Evolutionary conservation across 78 protist genomes (phyloP), one percentile per base, ranked within the genome.

Genomic region (Speleostelium caveatum): DNA sequence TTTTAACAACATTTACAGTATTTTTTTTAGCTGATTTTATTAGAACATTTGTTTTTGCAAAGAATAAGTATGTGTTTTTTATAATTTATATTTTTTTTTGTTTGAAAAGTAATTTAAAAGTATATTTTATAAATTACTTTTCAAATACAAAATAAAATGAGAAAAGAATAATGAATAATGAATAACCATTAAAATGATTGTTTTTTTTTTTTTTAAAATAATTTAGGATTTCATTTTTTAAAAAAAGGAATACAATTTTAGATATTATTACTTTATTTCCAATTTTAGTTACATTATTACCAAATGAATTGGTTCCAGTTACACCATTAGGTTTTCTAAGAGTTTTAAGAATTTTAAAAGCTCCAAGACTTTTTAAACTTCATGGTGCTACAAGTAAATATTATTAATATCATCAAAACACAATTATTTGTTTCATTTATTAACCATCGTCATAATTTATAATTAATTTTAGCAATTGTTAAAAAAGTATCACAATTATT

Each of bases 301-400:
- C 91, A 36, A 68, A 73, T 42, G 7, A 7, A 36, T 1, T 75
- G 2, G 71, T 83, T 12, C 75, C 75, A 21, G 79, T 83, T 5
- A 83, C 75, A 19, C 91, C 91, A 41, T 74, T 83, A 58, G 91
- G 80, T 58, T 83, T 83, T 69, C 73, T 83, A 21, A 24, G 91
- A 39, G 91, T 83, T 19, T 74, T 83, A 53, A 41, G 91, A 41
- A 83, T 83, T 42, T 69, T 83, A 41, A 83, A 71, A 69, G 91
- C 91, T 21, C 91, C 91, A 39, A 67, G 91, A 69, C n/a, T 83
- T n/a, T 83, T 83, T 69, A 83, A 83, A 51, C 39, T 83, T 38
- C 79, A 83, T 83, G 91, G 91, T 42, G 91, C 73, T 59, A 59
- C 71, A 17, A 69, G 79, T 75, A 75, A 60, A 42, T 75, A 75